Evolutionary conservation across 2,329 filamentous ascomycete genomes (phyloP), one percentile per base, ranked within the genome.

Genomic region (Verticillium longisporum): DNA sequence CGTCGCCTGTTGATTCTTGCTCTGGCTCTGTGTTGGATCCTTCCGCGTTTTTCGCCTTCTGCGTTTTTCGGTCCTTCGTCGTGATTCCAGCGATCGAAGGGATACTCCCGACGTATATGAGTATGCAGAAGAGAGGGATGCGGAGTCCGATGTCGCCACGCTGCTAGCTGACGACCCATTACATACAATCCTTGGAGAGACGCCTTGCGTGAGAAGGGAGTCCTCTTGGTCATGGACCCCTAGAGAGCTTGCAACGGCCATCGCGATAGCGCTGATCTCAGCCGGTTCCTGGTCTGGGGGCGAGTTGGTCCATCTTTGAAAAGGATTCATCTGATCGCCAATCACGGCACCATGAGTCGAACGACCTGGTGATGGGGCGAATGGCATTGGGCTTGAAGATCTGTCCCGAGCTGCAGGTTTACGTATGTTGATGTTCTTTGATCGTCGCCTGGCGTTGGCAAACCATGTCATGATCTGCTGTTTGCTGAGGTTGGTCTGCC

Each of bases 381-480:
- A 83, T 79, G 18, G 78, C 72, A 14, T 77, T 80, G 2, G 85
- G 83, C 56, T 84, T 83, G 57, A 81, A 81, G 61, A 79, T 75
- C 68, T 82, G 77, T 68, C 82, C 78, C 11, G 91, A 90, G 61
- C 96, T 93, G 65, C 93, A 86, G 64, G 96, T 88, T 5, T 88
- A 85, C 61, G 80, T 79, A 26, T 82, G 83, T 61, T 84, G 82
- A 65, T 76, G 81, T 64, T 80, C 82, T 96, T 97, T 67, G 90
- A 88, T 64, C 92, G 84, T 61, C 92, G 86, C 53, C 92, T 87
- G 61, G 92, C 92, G 73, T 97, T 97, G 62, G 92, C 92, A 55
- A 97, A 85, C 92, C 92, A 97, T 72, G 96, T 96, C 13, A 88
- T 88, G 67, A 97, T 94, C 70, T 97, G 93, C 14, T 83, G 89